Evolutionary conservation across 164 flowering plant species (phyloP).

Genomic region (Houttuynia cordata): DNA sequence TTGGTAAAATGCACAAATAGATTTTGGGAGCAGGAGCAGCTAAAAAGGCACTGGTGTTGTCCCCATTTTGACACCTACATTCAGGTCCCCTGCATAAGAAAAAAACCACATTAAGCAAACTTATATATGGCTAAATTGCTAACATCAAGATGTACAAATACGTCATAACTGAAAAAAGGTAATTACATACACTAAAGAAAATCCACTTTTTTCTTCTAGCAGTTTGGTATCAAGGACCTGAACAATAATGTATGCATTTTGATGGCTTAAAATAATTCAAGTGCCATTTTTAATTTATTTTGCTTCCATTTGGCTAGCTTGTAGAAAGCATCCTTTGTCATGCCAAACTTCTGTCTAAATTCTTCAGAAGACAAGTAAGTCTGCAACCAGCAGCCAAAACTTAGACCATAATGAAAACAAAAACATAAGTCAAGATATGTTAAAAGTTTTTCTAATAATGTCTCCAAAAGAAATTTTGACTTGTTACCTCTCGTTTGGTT

Average conservation of each 20-base stretch:
- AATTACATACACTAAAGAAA: slow-evolving; percentile 23
- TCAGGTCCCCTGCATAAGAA: slow-evolving; percentile 20
- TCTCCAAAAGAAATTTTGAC: neutral
- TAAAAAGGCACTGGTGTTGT: slow-evolving; percentile 76
- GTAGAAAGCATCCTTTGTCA: slow-evolving; percentile 47
- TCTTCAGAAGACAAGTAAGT: slow-evolving; percentile 52
- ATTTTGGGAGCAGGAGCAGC: slow-evolving; percentile 80
- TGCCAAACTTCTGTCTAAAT: slow-evolving; percentile 50
- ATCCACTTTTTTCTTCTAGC: slow-evolving; percentile 22
- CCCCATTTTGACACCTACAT: slow-evolving; percentile 27
- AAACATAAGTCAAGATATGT: neutral
- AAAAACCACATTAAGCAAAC: neutral
- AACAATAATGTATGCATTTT: slow-evolving; percentile 5
- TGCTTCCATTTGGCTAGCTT: slow-evolving; percentile 64
- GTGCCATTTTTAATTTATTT: slow-evolving; percentile 50
- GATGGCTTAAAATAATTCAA: slow-evolving; percentile 37
- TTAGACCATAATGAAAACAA: neutral
- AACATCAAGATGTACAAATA: too few species aligned
- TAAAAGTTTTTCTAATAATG: neutral
- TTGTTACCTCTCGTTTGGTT: slow-evolving; percentile 63
- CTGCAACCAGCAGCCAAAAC: slow-evolving; percentile 15
- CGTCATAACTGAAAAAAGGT: neutral
- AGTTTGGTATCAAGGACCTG: slow-evolving; percentile 17
- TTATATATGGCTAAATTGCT: too few species aligned
- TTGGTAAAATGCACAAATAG: slow-evolving; percentile 9